Percentiles rank a stretch among this genome's conserved stretches.
Evolutionary conservation across 2,329 filamentous ascomycete species (phyloP).

Genomic region (Paecilomyces niveus): DNA sequence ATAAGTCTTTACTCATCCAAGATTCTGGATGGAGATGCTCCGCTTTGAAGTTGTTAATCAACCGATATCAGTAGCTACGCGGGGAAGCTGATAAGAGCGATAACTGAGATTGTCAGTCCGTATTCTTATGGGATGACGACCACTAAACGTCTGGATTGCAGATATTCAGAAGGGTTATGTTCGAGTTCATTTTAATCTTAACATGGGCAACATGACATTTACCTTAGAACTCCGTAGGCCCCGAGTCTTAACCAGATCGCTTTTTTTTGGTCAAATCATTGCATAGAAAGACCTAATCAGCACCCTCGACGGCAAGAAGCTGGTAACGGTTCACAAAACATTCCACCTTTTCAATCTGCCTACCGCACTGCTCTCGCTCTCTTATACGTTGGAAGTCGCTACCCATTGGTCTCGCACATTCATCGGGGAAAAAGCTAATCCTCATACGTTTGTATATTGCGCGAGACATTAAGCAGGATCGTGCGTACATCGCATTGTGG

Average conservation of each 20-base stretch:
- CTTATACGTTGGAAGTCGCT: conserved; percentile 20
- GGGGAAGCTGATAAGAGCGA: too few species aligned
- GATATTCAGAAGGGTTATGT: too few species aligned
- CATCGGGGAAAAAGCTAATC: conserved; percentile 66
- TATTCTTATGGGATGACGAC: too few species aligned
- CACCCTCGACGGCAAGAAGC: conserved; percentile 47
- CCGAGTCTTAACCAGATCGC: too few species aligned
- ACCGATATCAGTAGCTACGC: too few species aligned
- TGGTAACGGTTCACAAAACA: conserved; percentile 55
- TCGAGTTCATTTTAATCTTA: too few species aligned
- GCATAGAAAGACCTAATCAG: conserved; percentile 19
- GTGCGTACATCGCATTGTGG: conserved; percentile 65
- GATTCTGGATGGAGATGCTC: too few species aligned
- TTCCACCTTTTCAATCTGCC: conserved; percentile 29
- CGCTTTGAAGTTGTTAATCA: too few species aligned
- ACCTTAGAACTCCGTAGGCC: background rate
- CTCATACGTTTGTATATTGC: conserved; percentile 62
- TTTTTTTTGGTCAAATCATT: too few species aligned
- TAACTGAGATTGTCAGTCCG: too few species aligned
- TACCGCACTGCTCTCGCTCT: conserved; percentile 16
- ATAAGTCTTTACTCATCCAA: too few species aligned
- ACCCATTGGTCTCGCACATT: conserved; percentile 58
- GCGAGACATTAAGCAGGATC: conserved; percentile 65
- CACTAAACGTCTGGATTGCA: too few species aligned
- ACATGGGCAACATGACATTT: background rate